Conservation (phyloP, 805 yeast genomes). For the Wickerhamiella kurtzmanii region DNA sequence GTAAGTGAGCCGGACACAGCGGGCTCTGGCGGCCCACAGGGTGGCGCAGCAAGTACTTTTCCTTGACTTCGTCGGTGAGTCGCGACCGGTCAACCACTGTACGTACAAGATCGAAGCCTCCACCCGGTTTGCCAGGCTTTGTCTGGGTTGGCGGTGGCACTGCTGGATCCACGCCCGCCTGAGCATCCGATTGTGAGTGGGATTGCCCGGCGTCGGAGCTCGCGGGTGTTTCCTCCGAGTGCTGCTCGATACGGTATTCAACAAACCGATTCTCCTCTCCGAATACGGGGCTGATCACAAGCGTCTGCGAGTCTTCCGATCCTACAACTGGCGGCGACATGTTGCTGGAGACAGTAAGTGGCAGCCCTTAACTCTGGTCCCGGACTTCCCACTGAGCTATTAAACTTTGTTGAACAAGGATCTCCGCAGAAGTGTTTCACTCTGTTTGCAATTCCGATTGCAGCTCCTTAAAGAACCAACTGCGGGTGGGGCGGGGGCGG, state of each 20-base stretch:
- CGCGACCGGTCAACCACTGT: neutral
- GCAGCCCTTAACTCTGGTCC: too few relatives aligned
- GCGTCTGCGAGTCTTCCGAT: neutral
- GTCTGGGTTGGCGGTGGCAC: too few relatives aligned
- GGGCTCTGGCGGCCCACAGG: constrained; percentile 10
- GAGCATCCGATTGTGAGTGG: too few relatives aligned
- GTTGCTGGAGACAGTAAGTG: too few relatives aligned
- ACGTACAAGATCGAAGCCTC: neutral
- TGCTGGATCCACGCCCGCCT: too few relatives aligned
- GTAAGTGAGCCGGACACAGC: constrained; percentile 16
- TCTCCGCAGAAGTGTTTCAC: too few relatives aligned
- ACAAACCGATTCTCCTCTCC: neutral
- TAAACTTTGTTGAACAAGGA: too few relatives aligned
- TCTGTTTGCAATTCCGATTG: too few relatives aligned
- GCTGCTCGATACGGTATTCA: neutral
- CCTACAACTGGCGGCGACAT: neutral
- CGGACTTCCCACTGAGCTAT: too few relatives aligned
- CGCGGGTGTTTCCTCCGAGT: constrained; percentile 1
- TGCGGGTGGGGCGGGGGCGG: too few relatives aligned
- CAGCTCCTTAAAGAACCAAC: too few relatives aligned
- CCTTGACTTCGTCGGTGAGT: constrained; percentile 4
- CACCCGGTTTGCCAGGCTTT: too few relatives aligned
- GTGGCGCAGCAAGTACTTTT: constrained; percentile 7
- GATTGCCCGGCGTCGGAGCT: constrained; percentile 6
- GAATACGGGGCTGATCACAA: neutral